phyloP scores from a whole-genome alignment of 257 asterid genomes.

The Mitragyna speciosa region DNA sequence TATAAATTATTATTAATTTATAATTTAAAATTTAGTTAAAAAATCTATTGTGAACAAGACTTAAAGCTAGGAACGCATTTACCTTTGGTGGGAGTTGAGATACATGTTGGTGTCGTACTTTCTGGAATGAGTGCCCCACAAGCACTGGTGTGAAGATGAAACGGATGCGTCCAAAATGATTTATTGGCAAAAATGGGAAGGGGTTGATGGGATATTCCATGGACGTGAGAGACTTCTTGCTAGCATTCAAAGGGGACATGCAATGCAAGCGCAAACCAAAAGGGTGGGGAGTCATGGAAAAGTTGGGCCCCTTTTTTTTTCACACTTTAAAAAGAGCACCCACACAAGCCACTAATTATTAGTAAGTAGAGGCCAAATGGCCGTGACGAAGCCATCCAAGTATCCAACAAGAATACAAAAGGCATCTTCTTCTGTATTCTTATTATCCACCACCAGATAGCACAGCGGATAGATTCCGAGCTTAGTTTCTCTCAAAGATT shows the following conservation, averaged over 20 bases:
- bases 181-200: slow-evolving; percentile 1
- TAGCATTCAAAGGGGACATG: slow-evolving; percentile 38
- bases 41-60: too few relatives aligned
- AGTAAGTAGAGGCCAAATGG: background rate
- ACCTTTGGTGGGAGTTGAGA: background rate
- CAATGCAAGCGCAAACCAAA: slow-evolving; percentile 35
- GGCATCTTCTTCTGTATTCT: slow-evolving; percentile 16
- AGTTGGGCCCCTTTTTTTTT: slow-evolving; percentile 37
- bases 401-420: slow-evolving; percentile 19
- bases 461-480: background rate
- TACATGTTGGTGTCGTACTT: background rate
- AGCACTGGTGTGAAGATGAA: slow-evolving; percentile 3
- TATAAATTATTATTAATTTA: too few relatives aligned
- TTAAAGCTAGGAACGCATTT: background rate
- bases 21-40: too few relatives aligned
- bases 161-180: slow-evolving; percentile 1
- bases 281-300: slow-evolving; percentile 32
- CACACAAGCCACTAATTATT: slow-evolving; percentile 25
- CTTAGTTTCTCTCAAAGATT: slow-evolving; percentile 24
- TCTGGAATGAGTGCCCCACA: slow-evolving; percentile 7
- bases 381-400: slow-evolving; percentile 18
- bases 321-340: slow-evolving; percentile 36
- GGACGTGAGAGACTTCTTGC: slow-evolving; percentile 30
- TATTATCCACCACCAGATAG: slow-evolving; percentile 13
- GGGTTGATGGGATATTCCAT: background rate